Percentiles rank a stretch among this genome's conserved stretches.
Evolutionary conservation across 2,329 filamentous ascomycete species (phyloP).

Genomic region (Claviceps purpurea): DNA sequence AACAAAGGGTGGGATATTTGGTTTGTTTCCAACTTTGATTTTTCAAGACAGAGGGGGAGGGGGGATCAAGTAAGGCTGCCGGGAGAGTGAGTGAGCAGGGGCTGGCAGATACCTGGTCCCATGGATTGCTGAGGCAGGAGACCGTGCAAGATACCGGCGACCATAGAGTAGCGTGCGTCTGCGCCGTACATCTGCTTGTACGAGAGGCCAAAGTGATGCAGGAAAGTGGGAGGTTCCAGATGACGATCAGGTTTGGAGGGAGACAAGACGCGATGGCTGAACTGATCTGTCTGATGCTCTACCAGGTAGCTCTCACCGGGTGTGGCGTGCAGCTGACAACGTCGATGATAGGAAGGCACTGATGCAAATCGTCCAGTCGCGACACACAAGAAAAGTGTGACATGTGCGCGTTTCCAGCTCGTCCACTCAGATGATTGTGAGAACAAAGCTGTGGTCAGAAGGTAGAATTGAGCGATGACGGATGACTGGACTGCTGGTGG

Average conservation of each 20-base stretch:
- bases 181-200: not conserved
- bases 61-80: not conserved
- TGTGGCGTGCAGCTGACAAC: constrained; percentile 4
- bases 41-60: not conserved
- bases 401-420: constrained; percentile 3
- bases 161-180: not conserved
- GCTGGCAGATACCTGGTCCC: not conserved
- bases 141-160: not conserved
- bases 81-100: not conserved
- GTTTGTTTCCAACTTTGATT: not conserved
- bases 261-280: constrained; percentile 1
- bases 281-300: not conserved
- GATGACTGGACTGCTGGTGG: constrained; percentile 4
- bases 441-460: not conserved
- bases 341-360: constrained; percentile 2
- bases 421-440: not conserved
- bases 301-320: not conserved
- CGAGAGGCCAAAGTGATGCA: not conserved
- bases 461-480: not conserved
- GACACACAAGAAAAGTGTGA: constrained; percentile 2
- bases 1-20: not conserved
- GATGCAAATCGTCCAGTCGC: constrained; percentile 1
- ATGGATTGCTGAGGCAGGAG: not conserved
- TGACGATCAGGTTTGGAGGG: not conserved
- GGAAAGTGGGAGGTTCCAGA: constrained; percentile 1